Percentiles rank a stretch among this genome's conserved stretches.
phyloP scores from a whole-genome alignment of 2,329 filamentous ascomycete species.

The Graphiopsis chlorocephala region DNA sequence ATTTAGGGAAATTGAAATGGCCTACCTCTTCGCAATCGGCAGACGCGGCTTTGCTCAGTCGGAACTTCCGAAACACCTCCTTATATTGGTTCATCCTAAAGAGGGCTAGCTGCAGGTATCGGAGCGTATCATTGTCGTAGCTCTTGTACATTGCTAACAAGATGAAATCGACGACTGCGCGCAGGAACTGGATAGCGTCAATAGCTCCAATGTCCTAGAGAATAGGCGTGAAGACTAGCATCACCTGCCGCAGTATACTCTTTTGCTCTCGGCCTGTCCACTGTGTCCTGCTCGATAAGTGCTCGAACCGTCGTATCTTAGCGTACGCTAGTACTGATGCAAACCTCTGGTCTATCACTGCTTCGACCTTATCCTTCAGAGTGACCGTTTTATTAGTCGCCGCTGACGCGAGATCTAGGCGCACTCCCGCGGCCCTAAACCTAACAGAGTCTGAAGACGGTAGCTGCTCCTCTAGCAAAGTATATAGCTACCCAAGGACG shows the following conservation, averaged over 20 bases:
- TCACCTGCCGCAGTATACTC: background rate
- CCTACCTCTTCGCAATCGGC: no score
- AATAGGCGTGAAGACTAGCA: no score
- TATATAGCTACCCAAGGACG: background rate
- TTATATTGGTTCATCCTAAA: no score
- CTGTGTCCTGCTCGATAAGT: background rate
- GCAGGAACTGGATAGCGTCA: background rate
- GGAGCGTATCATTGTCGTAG: background rate
- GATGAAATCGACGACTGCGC: background rate
- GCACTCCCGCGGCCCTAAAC: no score
- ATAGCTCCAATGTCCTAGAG: background rate
- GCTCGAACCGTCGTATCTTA: background rate
- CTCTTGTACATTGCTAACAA: background rate
- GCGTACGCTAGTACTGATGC: no score
- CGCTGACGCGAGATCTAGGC: no score
- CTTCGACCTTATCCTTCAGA: no score
- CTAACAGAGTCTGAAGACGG: no score
- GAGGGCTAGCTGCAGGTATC: background rate
- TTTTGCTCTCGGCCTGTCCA: background rate
- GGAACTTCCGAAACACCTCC: no score
- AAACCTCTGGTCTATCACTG: background rate
- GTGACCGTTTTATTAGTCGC: no score
- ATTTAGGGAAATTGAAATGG: no score
- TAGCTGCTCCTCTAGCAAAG: background rate
- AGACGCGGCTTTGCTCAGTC: no score